Evolutionary conservation across 1,284 basidiomycete species (phyloP), one percentile per base, ranked within the genome.

Genomic region (Marasmius sp.): DNA sequence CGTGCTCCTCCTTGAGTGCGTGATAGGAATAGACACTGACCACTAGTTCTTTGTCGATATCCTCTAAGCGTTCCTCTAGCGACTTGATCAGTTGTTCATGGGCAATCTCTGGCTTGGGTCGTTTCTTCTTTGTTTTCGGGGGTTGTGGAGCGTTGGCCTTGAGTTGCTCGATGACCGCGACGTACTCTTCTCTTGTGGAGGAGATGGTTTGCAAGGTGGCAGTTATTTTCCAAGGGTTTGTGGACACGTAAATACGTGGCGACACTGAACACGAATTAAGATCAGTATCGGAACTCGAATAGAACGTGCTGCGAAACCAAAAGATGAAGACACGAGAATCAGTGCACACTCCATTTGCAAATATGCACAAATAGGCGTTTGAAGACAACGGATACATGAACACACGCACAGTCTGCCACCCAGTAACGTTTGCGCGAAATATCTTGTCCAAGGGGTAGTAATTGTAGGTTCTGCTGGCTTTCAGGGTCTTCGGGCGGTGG

Each of bases 141-240:
- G 14, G 37, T 14, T 39, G 45, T 36, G 87, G 86, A 50, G 80
- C 79, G 51, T 70, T 72, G 16, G 75, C 75, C 71, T 87, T 89
- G 62, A 93, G 72, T 58, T 78, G 77, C 65, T 87, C 86, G 63
- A 92, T 79, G 53, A 85, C 72, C 16, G 76, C 78, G 34, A 86
- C 64, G 69, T 92, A 93, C 70, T 93, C 89, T 57, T 87, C 87
- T 48, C 82, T 81, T 18, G 88, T 88, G 4, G 88, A 87, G 6
- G 88, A 84, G 57, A 88, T 74, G 16, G 86, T 81, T 66, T 87
- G 81, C 70, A 93, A 91, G 33, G 86, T 86, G 34, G 89, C 85
- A 16, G 88, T 85, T 41, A 87, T 86, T 77, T 92, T 93, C 92
- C 91, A 93, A 37, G 91, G 91, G 72, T 93, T 93, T 10, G 89